phyloP scores from a whole-genome alignment of 2,329 filamentous ascomycete species.

The Xylaria hypoxylon region DNA sequence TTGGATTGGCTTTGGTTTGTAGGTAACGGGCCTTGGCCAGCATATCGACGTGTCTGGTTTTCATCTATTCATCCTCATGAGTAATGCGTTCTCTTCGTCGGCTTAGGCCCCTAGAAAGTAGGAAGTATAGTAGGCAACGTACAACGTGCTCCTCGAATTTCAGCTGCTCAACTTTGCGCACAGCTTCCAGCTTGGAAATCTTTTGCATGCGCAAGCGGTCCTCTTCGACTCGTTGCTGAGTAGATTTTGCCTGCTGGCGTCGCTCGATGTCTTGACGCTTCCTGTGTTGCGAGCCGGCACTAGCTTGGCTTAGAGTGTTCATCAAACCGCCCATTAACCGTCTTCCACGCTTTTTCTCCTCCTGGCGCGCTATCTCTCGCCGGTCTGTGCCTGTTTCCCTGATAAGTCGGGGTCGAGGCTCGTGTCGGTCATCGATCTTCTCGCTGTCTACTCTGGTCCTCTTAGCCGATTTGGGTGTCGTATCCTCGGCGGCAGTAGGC shows the following conservation, averaged over 20 bases:
- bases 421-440: constrained; percentile 35
- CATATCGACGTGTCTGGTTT: constrained; percentile 77
- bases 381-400: constrained; percentile 47
- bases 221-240: constrained; percentile 78
- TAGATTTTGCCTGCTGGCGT: constrained; percentile 80
- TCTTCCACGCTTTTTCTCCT: constrained; percentile 87
- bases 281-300: constrained; percentile 71
- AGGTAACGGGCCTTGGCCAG: constrained; percentile 78
- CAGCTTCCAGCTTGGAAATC: constrained; percentile 69
- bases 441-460: constrained; percentile 41
- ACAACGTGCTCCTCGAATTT: constrained; percentile 82
- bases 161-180: constrained; percentile 76
- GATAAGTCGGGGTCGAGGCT: constrained; percentile 27
- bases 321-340: constrained; percentile 87
- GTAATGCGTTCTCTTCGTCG: constrained; percentile 42
- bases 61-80: constrained; percentile 68
- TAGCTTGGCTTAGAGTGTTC: constrained; percentile 80
- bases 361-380: constrained; percentile 61
- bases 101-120: neutral
- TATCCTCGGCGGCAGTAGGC: constrained; percentile 37
- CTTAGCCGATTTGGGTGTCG: constrained; percentile 46
- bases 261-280: constrained; percentile 84
- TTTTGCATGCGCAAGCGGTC: constrained; percentile 74
- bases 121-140: constrained; percentile 52
- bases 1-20: constrained; percentile 76